These are phyloP conservation scores for Thymus mandschuricus DNA, from an alignment of 257 asterid species.

Conservation along the genomic window DNA sequence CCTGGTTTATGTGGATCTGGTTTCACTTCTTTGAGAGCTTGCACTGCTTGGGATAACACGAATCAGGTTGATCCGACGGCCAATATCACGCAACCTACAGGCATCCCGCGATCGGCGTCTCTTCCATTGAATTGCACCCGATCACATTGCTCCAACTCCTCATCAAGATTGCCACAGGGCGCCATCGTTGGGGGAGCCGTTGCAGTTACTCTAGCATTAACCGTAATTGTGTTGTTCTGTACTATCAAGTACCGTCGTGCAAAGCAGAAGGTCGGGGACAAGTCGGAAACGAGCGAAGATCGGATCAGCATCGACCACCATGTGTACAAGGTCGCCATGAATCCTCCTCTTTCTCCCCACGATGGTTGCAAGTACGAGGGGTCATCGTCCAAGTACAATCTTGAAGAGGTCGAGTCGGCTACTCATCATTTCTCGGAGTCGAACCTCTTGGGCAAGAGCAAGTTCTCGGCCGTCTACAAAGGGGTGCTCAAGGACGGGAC, in stretches of 20 bases:
- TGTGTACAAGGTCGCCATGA: no score
- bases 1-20: conserved; percentile 86
- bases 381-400: conserved; percentile 54
- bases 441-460: conserved; percentile 80
- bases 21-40: conserved; percentile 63
- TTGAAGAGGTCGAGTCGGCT: conserved; percentile 93
- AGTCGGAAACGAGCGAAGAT: conserved; percentile 58
- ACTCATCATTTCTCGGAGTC: conserved; percentile 87
- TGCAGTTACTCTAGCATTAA: conserved; percentile 36
- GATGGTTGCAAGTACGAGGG: conserved; percentile 40
- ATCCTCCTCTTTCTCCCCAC: conserved; percentile 48
- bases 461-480: conserved; percentile 71
- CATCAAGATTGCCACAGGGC: conserved; percentile 57
- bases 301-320: conserved; percentile 52
- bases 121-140: conserved; percentile 53
- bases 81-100: conserved; percentile 27
- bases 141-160: conserved; percentile 55
- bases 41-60: conserved; percentile 65
- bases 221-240: conserved; percentile 40
- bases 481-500: conserved; percentile 88
- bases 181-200: conserved; percentile 58
- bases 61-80: conserved; percentile 40
- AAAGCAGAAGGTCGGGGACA: conserved; percentile 68
- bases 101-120: conserved; percentile 54
- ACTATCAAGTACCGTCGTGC: conserved; percentile 49